Evolutionary conservation across 2,329 filamentous ascomycete species (phyloP), one percentile per base, ranked within the genome.

Genomic region (Neopestalotiopsis sp.): DNA sequence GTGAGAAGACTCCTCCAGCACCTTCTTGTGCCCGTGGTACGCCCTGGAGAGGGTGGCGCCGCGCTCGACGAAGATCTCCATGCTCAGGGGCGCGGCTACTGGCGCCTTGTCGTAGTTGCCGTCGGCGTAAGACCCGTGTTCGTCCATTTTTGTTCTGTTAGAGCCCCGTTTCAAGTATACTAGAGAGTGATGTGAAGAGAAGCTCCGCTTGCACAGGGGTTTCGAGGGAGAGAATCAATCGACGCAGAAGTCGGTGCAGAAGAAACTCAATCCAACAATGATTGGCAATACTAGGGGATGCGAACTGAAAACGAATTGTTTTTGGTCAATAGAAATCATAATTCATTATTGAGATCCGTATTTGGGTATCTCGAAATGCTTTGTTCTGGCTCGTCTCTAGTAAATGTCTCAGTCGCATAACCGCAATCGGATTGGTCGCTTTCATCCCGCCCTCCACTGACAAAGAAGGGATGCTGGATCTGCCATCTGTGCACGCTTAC

Each of bases 11-110:
- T 38, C 28, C 6, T 62, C 59, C 14, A 62, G n/a, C 5, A 13
- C 20, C 28, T 62, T 34, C n/a, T 20, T 17, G n/a, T 34, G n/a
- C 17, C 30, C 59, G 30, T 62, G 57, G 34, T 38, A 62, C 12
- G 59, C 17, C n/a, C n/a, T 12, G 17, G 28, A 20, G 12, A 62
- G 30, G 12, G 30, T 62, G 5, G 32, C 30, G n/a, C 32, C 32
- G n/a, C 34, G n/a, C 30, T 34, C 59, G 32, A 62, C 59, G 17
- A 38, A 62, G 9, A 62, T 34, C 10, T 62, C 59, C 30, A 62
- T 5, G 59, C 59, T 62, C 3, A 62, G 12, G 14, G 59, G 59
- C 12, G 14, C n/a, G 17, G 59, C 12, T 12, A 10, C 32, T 6
- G 59, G 59, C 28, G 42, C 59, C 32, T 17, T n/a, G 14, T 6